phyloP scores from a whole-genome alignment of 768 basidiomycete species.

The Boletus eberwhitei region DNA sequence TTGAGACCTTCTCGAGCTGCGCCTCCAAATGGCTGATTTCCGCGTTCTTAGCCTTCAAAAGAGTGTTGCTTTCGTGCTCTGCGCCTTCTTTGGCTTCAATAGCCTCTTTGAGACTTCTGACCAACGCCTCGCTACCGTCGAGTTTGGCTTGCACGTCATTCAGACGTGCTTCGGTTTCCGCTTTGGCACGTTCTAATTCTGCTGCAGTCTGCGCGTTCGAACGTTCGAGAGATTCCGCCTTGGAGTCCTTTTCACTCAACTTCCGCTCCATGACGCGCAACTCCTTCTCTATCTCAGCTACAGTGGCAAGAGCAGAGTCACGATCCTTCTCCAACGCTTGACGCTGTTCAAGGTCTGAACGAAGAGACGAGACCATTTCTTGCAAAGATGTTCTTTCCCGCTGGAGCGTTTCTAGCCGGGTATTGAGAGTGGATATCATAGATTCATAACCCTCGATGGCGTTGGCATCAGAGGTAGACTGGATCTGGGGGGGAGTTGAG shows the following conservation, averaged over 20 bases:
- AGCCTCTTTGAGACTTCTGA: conserved; percentile 49
- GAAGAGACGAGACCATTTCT: conserved; percentile 25
- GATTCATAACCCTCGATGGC: conserved; percentile 13
- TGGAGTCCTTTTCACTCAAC: conserved; percentile 42
- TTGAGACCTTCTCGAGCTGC: conserved; percentile 42
- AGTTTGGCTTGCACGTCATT: conserved; percentile 44
- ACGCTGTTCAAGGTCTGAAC: conserved; percentile 21
- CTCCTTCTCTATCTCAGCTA: conserved; percentile 43
- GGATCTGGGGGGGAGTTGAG: conserved; percentile 31
- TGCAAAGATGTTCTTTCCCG: conserved; percentile 67
- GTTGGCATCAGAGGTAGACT: conserved; percentile 36
- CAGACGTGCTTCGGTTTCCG: conserved; percentile 42
- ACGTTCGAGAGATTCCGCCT: conserved; percentile 47
- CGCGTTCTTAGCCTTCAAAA: conserved; percentile 53
- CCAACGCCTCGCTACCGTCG: conserved; percentile 41
- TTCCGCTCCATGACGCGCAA: conserved; percentile 41
- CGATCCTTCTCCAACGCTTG: conserved; percentile 41
- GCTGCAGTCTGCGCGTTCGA: conserved; percentile 34
- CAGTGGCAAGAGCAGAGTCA: conserved; percentile 38
- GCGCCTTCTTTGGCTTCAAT: conserved; percentile 49
- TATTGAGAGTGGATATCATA: conserved; percentile 20
- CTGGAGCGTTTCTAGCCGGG: conserved; percentile 58
- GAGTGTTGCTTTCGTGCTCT: conserved; percentile 47
- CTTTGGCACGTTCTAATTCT: conserved; percentile 45
- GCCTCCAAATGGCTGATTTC: conserved; percentile 57